Base-by-base conservation (phyloP, 805 yeast species). In the Wickerhamiella parazyma region DNA sequence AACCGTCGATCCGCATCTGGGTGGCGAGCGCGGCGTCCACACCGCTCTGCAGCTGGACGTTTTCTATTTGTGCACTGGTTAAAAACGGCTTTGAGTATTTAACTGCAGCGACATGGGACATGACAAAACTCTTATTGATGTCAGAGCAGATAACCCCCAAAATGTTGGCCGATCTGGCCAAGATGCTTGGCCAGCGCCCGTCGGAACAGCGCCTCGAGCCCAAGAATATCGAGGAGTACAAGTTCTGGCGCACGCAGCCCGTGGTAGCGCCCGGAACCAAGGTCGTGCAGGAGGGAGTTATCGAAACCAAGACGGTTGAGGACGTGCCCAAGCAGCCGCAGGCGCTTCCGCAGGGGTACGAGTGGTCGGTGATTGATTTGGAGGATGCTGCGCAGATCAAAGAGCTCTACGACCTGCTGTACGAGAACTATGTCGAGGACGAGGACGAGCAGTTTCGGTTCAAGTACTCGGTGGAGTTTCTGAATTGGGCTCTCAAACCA, bases 171-270 rank as follows among this genome's bases (percentile, higher is more conserved):
- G 43, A 49, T 20, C 45, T 51, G 20, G 42, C 48, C 24, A 44
- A 51, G 26, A 48, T 47, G 41, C 46, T 49, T 16, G 51, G 48
- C 22, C 48, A 49, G 47, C 45, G 45, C 24, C 42, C 47, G 34
- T 42, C 51, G 6, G 40, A 42, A 38, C 37, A 33, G 8, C 22
- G 24, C 12, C 37, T 40, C 14, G 38, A 40, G 17, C 60, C 55
- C 12, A 64, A 64, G 50, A 49, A 77, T 18, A 85, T 86, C 82
- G 76, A 81, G 42, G 94, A 87, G 57, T 84, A 87, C 67, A 84
- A 82, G 65, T 91, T 91, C 64, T 91, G 98, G 98, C 83, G 81
- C 56, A 91, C 98, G 2, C 98, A 91, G 64, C 98, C 98, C 0
- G 97, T 91, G 17, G 73, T 86, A 7, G 38, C 43, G 3, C 43